Conservation (phyloP, 2,329 filamentous ascomycete species). For the Clarireedia hainanense region DNA sequence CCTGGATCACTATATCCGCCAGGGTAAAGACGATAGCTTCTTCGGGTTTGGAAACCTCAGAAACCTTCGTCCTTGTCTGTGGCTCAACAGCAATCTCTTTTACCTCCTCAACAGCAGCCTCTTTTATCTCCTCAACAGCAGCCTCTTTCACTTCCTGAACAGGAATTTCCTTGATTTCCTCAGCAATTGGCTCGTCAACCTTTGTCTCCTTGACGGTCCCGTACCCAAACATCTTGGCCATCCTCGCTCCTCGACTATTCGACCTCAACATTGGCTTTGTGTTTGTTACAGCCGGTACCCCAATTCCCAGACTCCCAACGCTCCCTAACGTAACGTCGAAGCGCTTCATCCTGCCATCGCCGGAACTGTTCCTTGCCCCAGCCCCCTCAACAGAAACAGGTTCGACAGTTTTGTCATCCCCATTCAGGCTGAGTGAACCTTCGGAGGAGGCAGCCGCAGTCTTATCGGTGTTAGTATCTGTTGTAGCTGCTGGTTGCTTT, state of each 20-base stretch:
- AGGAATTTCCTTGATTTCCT: neutral
- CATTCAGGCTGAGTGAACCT: neutral
- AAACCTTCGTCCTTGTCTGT: too few relatives aligned
- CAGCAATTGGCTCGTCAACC: neutral
- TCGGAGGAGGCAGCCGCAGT: neutral
- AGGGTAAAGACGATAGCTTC: too few relatives aligned
- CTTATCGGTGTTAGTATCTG: neutral
- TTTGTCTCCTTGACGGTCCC: slow-evolving; percentile 5
- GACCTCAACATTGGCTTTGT: slow-evolving; percentile 6
- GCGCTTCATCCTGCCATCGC: neutral
- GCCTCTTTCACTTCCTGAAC: neutral
- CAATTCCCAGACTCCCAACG: slow-evolving; percentile 5
- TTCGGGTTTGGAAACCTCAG: too few relatives aligned
- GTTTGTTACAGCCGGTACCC: neutral
- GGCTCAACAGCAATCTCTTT: neutral
- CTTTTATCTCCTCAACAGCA: neutral
- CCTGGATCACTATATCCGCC: too few relatives aligned
- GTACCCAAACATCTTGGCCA: slow-evolving; percentile 20
- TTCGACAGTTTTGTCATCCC: neutral
- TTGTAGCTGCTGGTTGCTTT: slow-evolving; percentile 7
- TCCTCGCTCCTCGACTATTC: slow-evolving; percentile 13
- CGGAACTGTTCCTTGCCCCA: neutral
- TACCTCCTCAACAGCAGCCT: neutral
- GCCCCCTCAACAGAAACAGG: neutral
- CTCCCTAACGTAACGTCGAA: slow-evolving; percentile 2